Evolutionary conservation across 495 filamentous ascomycete species (phyloP).

Genomic region (Oleoguttula mirabilis): DNA sequence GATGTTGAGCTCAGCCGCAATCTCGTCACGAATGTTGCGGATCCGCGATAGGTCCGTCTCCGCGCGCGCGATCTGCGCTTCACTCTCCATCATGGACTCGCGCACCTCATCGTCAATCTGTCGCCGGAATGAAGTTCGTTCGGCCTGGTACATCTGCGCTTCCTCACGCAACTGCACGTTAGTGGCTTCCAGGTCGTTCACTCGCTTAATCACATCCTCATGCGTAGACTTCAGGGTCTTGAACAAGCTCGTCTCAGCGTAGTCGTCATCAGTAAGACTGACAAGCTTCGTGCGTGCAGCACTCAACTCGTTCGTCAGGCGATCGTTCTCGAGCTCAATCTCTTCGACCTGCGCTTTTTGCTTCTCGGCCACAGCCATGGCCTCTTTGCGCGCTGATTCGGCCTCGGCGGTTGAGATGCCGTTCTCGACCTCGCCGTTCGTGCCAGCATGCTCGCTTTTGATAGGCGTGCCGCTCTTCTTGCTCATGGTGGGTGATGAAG

Average conservation of each 20-base stretch:
- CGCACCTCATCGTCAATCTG: constrained; percentile 70
- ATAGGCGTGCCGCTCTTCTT: constrained; percentile 15
- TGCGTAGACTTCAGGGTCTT: constrained; percentile 80
- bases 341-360: constrained; percentile 78
- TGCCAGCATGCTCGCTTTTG: constrained; percentile 37
- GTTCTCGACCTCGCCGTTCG: constrained; percentile 45
- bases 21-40: constrained; percentile 67
- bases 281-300: constrained; percentile 51
- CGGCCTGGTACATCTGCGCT: constrained; percentile 68
- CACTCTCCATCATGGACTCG: constrained; percentile 54
- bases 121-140: constrained; percentile 68
- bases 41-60: constrained; percentile 81
- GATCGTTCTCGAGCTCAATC: constrained; percentile 66
- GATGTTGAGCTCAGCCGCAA: constrained; percentile 68
- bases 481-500: constrained; percentile 10
- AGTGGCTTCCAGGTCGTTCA: constrained; percentile 83
- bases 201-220: constrained; percentile 79
- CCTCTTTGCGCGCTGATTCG: constrained; percentile 60
- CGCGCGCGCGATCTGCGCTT: constrained; percentile 64
- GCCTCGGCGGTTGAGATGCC: constrained; percentile 40
- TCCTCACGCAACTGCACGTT: constrained; percentile 78
- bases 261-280: constrained; percentile 80
- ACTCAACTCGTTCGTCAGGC: constrained; percentile 65
- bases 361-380: constrained; percentile 59
- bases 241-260: constrained; percentile 81